Conservation (phyloP, 371 early-diverging fungal genomes). For the Mortierella sp. region DNA sequence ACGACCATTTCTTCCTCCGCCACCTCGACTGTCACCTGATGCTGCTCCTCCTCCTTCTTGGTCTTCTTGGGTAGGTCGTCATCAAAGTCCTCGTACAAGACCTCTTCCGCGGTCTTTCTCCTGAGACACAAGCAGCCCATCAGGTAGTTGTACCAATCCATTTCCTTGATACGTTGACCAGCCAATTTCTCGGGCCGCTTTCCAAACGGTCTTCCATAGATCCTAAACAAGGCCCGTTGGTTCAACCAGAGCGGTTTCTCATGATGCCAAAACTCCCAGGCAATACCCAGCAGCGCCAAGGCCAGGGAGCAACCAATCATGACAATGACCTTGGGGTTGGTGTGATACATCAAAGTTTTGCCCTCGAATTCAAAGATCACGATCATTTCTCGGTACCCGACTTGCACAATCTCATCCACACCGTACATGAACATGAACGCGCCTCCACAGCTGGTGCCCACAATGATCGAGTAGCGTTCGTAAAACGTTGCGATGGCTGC, state of each 20-base stretch:
- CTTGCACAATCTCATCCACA: conserved; percentile 47
- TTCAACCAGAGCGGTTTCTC: conserved; percentile 27
- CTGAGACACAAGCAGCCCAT: conserved; percentile 23
- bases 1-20: too few species aligned
- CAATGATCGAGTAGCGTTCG: conserved; percentile 38
- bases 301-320: conserved; percentile 39
- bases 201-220: conserved; percentile 48
- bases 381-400: conserved; percentile 52
- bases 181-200: conserved; percentile 25
- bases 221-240: conserved; percentile 30
- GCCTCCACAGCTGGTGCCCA: conserved; percentile 48
- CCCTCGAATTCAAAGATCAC: conserved; percentile 31
- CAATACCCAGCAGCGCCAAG: conserved; percentile 27
- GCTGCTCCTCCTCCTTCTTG: too few species aligned
- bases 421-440: conserved; percentile 51
- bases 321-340: conserved; percentile 14
- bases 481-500: conserved; percentile 31
- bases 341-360: conserved; percentile 26
- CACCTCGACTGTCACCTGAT: too few species aligned
- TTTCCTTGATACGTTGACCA: conserved; percentile 14
- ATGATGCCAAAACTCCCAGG: conserved; percentile 44
- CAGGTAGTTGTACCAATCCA: conserved; percentile 30
- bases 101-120: conserved; percentile 26
- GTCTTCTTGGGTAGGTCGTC: neutral
- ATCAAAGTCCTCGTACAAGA: conserved; percentile 8